Conservation (phyloP, 257 asterid genomes). For the Phtheirospermum japonicum region DNA sequence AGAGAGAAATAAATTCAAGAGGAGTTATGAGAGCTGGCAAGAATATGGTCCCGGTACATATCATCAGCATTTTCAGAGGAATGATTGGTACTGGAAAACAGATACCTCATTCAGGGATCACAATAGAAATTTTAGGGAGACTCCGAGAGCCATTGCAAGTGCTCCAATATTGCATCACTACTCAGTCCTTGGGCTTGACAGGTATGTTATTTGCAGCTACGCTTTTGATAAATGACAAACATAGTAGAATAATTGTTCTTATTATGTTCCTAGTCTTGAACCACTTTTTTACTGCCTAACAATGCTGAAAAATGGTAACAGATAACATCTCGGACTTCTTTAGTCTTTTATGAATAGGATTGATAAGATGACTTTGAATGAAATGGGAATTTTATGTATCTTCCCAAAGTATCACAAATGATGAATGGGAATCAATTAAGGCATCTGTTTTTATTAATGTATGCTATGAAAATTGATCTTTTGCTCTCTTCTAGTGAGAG, state of each 20-base stretch:
- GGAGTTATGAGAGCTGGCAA: constrained; percentile 81
- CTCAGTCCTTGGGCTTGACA: constrained; percentile 89
- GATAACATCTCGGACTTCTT: constrained; percentile 11
- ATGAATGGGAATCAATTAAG: neutral
- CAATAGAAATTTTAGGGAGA: constrained; percentile 49
- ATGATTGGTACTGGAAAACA: constrained; percentile 93
- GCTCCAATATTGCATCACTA: constrained; percentile 74
- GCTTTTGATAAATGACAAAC: constrained; percentile 1
- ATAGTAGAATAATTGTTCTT: constrained; percentile 8
- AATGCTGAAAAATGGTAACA: neutral
- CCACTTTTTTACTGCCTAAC: constrained; percentile 8
- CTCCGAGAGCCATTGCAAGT: constrained; percentile 46
- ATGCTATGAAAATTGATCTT: no score
- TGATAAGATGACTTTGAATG: neutral
- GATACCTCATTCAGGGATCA: constrained; percentile 60
- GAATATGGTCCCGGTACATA: constrained; percentile 58
- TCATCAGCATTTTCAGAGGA: constrained; percentile 84
- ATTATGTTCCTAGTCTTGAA: constrained; percentile 20
- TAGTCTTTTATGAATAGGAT: neutral
- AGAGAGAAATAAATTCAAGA: constrained; percentile 71
- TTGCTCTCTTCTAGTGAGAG: constrained; percentile 11
- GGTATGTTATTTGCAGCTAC: constrained; percentile 41
- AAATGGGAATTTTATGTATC: neutral
- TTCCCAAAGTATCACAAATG: neutral
- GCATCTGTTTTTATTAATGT: neutral